Evolutionary conservation across 352 stramenopile species (phyloP).

Genomic region (Phytophthora podocarpi): DNA sequence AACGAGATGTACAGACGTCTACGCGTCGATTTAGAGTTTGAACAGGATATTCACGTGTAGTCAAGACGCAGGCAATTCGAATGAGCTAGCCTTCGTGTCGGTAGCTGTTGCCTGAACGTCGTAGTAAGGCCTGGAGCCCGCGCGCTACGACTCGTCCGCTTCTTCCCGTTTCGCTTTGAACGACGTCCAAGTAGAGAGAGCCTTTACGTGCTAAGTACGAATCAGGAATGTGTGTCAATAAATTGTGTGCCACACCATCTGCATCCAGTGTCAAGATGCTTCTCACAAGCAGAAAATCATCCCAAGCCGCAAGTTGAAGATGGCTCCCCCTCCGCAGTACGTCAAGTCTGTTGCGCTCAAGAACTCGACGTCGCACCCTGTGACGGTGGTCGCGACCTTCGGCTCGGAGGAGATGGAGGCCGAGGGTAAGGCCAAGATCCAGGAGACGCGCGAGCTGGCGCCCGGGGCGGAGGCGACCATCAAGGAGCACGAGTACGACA

Average conservation of each 20-base stretch:
- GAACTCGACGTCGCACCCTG: slow-evolving; percentile 60
- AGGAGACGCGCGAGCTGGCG: slow-evolving; percentile 54
- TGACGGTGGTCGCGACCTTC: slow-evolving; percentile 70
- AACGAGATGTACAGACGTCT: background rate
- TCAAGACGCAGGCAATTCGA: background rate
- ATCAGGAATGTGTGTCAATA: slow-evolving; percentile 11
- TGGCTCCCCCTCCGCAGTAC: slow-evolving; percentile 66
- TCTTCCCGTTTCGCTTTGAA: slow-evolving; percentile 17
- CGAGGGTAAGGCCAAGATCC: slow-evolving; percentile 70
- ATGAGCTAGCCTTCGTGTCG: background rate
- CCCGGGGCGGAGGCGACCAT: slow-evolving; percentile 44
- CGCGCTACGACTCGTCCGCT: background rate
- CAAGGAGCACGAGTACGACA: slow-evolving; percentile 78
- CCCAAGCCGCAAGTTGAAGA: slow-evolving; percentile 35
- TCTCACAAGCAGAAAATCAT: slow-evolving; percentile 18
- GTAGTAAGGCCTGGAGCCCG: background rate
- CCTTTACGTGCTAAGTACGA: slow-evolving; percentile 32
- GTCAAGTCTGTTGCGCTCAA: slow-evolving; percentile 75
- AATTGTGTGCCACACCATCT: slow-evolving; percentile 25
- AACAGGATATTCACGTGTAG: slow-evolving; percentile 20
- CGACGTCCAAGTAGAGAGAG: slow-evolving; percentile 7
- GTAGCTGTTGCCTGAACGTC: slow-evolving; percentile 2
- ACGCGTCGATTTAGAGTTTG: background rate
- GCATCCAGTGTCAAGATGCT: slow-evolving; percentile 7
- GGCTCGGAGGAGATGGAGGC: slow-evolving; percentile 74